Evolutionary conservation across 768 basidiomycete species (phyloP), one percentile per base, ranked within the genome.

Genomic region (Amanita fuliginea): DNA sequence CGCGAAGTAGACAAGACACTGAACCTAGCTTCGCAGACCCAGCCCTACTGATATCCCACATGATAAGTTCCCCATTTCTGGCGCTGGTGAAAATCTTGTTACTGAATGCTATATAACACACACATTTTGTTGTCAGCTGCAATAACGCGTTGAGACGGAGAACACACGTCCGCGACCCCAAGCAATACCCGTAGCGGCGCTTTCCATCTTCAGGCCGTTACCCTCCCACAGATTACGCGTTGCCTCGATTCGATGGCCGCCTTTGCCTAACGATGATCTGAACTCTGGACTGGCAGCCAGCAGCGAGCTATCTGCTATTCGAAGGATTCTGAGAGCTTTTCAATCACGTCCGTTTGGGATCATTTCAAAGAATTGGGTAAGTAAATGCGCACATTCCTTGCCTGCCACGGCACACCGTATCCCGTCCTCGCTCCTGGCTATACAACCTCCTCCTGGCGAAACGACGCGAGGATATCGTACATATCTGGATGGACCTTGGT

Each of bases 11-110:
- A 6, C n/a, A n/a, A 13, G 54, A 44, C 57, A 89, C 6, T 3
- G 26, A 26, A 26, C 86, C 86, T 56, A 77, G 85, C 65, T 88
- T 89, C 36, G 76, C 75, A 2, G 68, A 59, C 3, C 83, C 81
- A 18, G 72, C 63, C 60, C 80, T 84, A 56, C 81, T 77, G 24
- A 88, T 55, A 60, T 89, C 86, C 87, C 87, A 90, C 71, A 88
- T 76, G 26, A 88, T 83, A 33, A 90, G 73, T 47, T 89, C 87
- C 1, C 87, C 87, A 54, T 87, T 89, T 13, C 83, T 69, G 1
- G 84, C 84, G 57, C 86, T 86, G 2, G 87, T 89, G 18, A 90
- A 62, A 43, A 89, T 77, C 65, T 89, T 90, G 62, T 81, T 79
- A 60, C 68, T 78, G 64, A 78, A 86, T 9, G 62, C 86, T 89